Evolutionary conservation across 78 protist species (phyloP), one percentile per base, ranked within the genome.

Genomic region (slime mould (Dictyostelium discoideum)): DNA sequence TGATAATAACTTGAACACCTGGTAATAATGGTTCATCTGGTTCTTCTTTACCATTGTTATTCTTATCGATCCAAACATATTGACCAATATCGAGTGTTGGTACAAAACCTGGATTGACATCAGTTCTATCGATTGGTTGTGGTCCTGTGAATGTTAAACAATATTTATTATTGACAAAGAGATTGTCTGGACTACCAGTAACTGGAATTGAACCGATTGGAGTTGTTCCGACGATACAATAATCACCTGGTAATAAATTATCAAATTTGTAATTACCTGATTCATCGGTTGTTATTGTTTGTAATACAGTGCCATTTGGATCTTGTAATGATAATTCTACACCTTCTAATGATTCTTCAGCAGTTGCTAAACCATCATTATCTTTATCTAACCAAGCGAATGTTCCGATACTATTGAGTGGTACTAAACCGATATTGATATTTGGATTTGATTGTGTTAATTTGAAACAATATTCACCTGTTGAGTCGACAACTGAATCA

Each of bases 21-120:
- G 85, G 20, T 37, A 63, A 14, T 26, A 57, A 83, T 78, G 93
- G 67, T 32, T 48, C 83, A 9, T n/a, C n/a, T 63, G 13, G 60
- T 40, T 81, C 85, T 77, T 69, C 42, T 16, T 60, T 11, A 32
- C 54, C 37, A 37, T 50, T 81, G 7, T 48, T 48, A 22, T 60
- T 57, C 26, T 48, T 69, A 86, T 79, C 84, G 7, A 29, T 3
- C 86, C 85, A 77, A 18, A 46, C 76, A 39, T 39, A 80, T 86
- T 32, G 73, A 40, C 86, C 92, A 60, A 78, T 60, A 39, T 24
- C 73, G 2, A 57, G 50, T 18, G 40, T 24, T 80, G 44, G 4
- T 9, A 80, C 46, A 9, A 79, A 57, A 86, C 85, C 92, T 39
- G 76, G 81, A 69, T 79, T 63, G 8, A 48, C 83, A 32, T 84